Evolutionary conservation across 805 yeast genomes (phyloP).

Genomic region (Nakazawaea ernobii): DNA sequence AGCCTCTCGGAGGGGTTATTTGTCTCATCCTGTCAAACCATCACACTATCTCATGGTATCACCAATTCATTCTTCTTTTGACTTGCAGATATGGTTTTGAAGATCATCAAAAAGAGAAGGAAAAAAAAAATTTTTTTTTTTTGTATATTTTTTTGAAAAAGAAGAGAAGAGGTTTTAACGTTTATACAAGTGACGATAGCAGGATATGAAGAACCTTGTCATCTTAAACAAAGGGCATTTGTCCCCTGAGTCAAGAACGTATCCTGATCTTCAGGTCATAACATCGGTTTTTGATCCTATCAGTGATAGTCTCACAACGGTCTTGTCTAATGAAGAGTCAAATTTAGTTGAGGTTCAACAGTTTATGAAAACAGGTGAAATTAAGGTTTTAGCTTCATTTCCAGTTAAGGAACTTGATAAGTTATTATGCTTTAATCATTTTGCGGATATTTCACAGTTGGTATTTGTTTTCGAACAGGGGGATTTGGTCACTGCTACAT

Average conservation of each 20-base stretch:
- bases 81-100: no score
- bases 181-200: neutral
- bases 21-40: no score
- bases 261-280: conserved; percentile 56
- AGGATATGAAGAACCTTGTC: conserved; percentile 25
- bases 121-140: no score
- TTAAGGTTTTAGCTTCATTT: conserved; percentile 54
- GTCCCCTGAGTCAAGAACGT: conserved; percentile 46
- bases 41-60: no score
- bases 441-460: conserved; percentile 61
- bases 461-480: conserved; percentile 69
- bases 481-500: conserved; percentile 64
- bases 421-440: conserved; percentile 56
- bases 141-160: no score
- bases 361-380: conserved; percentile 58
- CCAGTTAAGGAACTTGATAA: conserved; percentile 37
- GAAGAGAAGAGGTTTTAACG: neutral
- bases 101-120: no score
- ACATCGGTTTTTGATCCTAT: conserved; percentile 65
- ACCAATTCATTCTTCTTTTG: no score
- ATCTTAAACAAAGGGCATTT: conserved; percentile 49
- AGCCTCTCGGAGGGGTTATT: no score
- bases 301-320: conserved; percentile 66
- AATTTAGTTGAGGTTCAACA: conserved; percentile 72
- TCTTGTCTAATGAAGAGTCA: conserved; percentile 47